A percentile compares a stretch with the other conserved stretches of the same genome.
phyloP scores from a whole-genome alignment of 2,329 filamentous ascomycete species.

The Myriosclerotinia duriaeana region DNA sequence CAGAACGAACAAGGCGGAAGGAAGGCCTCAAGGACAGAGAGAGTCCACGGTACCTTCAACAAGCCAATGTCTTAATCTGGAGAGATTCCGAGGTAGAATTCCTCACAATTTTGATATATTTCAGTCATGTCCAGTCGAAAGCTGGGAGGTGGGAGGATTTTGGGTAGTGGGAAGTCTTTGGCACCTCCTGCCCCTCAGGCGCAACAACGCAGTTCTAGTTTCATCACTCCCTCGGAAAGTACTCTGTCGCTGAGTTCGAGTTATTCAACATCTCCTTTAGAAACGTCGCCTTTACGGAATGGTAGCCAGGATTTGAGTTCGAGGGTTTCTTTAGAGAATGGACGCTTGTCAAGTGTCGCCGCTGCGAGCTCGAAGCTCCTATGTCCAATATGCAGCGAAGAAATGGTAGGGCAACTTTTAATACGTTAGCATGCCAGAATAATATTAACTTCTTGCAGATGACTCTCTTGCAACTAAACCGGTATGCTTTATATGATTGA shows the following conservation, averaged over 20 bases:
- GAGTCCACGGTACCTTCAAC: conserved; percentile 9
- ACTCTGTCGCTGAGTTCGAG: conserved; percentile 76
- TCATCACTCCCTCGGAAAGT: conserved; percentile 63
- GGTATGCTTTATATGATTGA: conserved; percentile 46
- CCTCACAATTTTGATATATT: conserved; percentile 28
- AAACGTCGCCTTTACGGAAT: conserved; percentile 65
- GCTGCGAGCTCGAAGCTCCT: conserved; percentile 68
- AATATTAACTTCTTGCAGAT: conserved; percentile 55
- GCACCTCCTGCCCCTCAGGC: conserved; percentile 59
- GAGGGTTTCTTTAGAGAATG: conserved; percentile 70
- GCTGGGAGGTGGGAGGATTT: conserved; percentile 86
- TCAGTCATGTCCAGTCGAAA: conserved; percentile 73
- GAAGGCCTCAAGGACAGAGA: conserved; percentile 17
- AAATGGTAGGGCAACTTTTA: conserved; percentile 68
- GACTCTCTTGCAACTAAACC: conserved; percentile 88
- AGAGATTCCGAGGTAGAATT: conserved; percentile 30
- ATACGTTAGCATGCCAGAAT: background rate
- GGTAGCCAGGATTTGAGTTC: conserved; percentile 76
- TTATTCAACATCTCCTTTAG: conserved; percentile 57
- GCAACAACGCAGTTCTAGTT: conserved; percentile 41
- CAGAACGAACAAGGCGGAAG: conserved; percentile 7
- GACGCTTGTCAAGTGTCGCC: conserved; percentile 49
- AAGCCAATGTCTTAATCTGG: conserved; percentile 33
- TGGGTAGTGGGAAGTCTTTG: conserved; percentile 82
- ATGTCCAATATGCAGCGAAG: conserved; percentile 97